Percentiles rank a stretch among this genome's conserved stretches.
phyloP scores from a whole-genome alignment of 805 yeast genomes.

The Nakazawaea ernobii region DNA sequence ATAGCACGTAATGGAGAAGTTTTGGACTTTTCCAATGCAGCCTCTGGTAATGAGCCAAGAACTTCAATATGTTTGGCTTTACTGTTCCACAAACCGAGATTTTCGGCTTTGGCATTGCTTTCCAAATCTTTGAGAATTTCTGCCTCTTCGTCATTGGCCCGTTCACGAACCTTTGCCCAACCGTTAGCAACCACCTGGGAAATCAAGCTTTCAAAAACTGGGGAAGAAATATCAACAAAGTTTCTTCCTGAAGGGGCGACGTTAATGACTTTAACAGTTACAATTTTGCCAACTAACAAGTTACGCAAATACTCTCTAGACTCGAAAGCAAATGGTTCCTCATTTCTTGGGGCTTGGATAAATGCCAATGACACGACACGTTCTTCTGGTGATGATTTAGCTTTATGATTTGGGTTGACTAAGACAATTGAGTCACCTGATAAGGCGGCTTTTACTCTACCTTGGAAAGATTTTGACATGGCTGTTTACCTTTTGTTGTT shows the following conservation, averaged over 20 bases:
- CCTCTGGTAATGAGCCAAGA: slow-evolving; percentile 23
- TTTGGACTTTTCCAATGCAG: slow-evolving; percentile 30
- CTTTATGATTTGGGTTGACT: slow-evolving; percentile 39
- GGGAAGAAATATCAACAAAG: slow-evolving; percentile 67
- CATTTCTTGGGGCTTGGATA: slow-evolving; percentile 50
- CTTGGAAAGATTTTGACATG: slow-evolving; percentile 33
- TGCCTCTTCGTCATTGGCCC: slow-evolving; percentile 38
- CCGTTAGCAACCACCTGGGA: slow-evolving; percentile 55
- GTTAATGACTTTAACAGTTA: slow-evolving; percentile 54
- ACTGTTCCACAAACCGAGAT: slow-evolving; percentile 52
- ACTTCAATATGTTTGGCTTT: slow-evolving; percentile 19
- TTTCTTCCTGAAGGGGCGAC: slow-evolving; percentile 52
- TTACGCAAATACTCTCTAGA: slow-evolving; percentile 58
- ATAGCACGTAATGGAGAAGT: slow-evolving; percentile 45
- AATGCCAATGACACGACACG: slow-evolving; percentile 59
- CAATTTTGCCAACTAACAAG: slow-evolving; percentile 56
- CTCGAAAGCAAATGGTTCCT: slow-evolving; percentile 47
- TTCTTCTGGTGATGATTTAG: slow-evolving; percentile 45
- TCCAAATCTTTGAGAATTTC: slow-evolving; percentile 34
- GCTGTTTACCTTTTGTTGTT: too few species aligned
- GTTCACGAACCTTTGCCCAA: slow-evolving; percentile 55
- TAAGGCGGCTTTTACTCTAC: slow-evolving; percentile 63
- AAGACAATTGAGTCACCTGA: slow-evolving; percentile 69
- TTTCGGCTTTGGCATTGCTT: slow-evolving; percentile 43
- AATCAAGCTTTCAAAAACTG: slow-evolving; percentile 53